Evolutionary conservation across 352 stramenopile genomes (phyloP), one percentile per base, ranked within the genome.

Genomic region (Pythium phragmiticola): DNA sequence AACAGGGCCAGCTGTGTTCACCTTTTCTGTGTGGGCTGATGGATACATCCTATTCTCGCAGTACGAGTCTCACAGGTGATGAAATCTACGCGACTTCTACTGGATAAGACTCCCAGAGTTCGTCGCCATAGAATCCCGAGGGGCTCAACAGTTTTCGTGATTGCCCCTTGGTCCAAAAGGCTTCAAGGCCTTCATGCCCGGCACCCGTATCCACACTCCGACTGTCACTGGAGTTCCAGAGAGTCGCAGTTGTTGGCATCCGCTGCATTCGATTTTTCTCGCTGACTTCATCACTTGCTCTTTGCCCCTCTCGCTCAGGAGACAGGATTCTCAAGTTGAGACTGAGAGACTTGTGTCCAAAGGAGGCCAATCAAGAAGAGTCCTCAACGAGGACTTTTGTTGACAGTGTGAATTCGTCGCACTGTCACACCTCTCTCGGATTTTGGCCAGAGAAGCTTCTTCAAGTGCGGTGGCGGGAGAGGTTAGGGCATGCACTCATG

Each of bases 401-500:
- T 30, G 26, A 30, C 26, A 30, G 26, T 30, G 7, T 39, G 34
- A 39, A 39, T 3, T 13, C 4, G 14, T 51, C 0, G 55, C 55
- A 42, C 55, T 61, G 55, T 63, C 43, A 63, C 56, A 54, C 56
- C 48, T 53, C n/a, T 28, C 36, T 33, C 30, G 16, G 17, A 39
- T 47, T 55, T 52, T n/a, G 41, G 39, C 16, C 7, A 9, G 12
- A 37, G 39, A 36, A 43, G 51, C 21, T 67, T 55, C 61, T 68
- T 68, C 61, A 68, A 68, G 51, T 68, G 61, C 61, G 45, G 51
- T 46, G 26, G 61, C 34, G 50, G 59, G 51, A 60, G 60, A 52
- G 60, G 60, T 66, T 66, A 66, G 60, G 60, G 60, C 30, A 28
- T 21, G 16, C 7, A 21, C 7, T 19, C 39, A 45, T 60, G 41